Percentiles rank a stretch among this genome's conserved stretches.
Evolutionary conservation across 805 yeast genomes (phyloP).

Genomic region (Saturnispora mendoncae): DNA sequence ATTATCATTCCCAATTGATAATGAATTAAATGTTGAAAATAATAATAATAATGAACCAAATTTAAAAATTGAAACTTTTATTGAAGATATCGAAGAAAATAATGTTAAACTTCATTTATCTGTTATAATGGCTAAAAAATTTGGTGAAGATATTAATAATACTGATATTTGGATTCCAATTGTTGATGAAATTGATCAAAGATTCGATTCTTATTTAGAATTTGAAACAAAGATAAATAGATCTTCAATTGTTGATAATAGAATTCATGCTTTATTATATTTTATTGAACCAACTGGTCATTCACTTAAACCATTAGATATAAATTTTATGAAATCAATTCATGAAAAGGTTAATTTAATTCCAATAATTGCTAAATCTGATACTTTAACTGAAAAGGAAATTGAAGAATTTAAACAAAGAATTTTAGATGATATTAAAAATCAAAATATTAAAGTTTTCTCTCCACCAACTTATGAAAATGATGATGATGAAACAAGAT

Average conservation of each 20-base stretch:
- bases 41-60: conserved; percentile 29
- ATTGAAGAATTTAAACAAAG: conserved; percentile 64
- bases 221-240: conserved; percentile 79
- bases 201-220: conserved; percentile 86
- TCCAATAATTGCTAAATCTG: conserved; percentile 89
- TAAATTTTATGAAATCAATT: conserved; percentile 76
- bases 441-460: conserved; percentile 68
- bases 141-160: conserved; percentile 84
- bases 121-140: conserved; percentile 87
- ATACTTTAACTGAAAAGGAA: conserved; percentile 85
- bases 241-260: conserved; percentile 59
- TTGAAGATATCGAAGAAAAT: conserved; percentile 81
- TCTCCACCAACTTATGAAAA: conserved; percentile 70
- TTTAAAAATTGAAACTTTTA: conserved; percentile 43
- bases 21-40: conserved; percentile 22
- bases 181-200: conserved; percentile 74
- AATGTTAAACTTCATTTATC: conserved; percentile 82
- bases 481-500: conserved; percentile 68
- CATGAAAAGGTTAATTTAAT: conserved; percentile 89
- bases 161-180: conserved; percentile 81
- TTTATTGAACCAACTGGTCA: conserved; percentile 98
- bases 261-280: conserved; percentile 89
- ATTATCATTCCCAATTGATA: no score
- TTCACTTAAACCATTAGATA: conserved; percentile 78
- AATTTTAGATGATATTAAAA: conserved; percentile 65